A percentile compares a stretch with the other conserved stretches of the same genome.
phyloP scores from a whole-genome alignment of 2,329 filamentous ascomycete genomes.

The Claviceps monticola region DNA sequence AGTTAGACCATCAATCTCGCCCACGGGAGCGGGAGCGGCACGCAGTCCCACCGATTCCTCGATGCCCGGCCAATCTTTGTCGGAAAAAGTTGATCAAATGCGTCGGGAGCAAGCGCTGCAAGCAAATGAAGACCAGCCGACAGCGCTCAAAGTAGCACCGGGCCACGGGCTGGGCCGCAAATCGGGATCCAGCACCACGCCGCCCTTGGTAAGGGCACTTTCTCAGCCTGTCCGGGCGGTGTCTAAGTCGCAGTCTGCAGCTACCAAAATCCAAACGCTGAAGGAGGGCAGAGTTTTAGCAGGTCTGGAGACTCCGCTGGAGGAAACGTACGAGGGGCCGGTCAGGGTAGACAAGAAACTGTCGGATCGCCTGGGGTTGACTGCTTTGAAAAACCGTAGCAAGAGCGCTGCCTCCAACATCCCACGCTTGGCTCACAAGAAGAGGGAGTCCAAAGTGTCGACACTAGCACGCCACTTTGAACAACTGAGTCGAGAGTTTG shows the following conservation, averaged over 20 bases:
- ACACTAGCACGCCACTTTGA: conserved; percentile 94
- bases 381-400: conserved; percentile 44
- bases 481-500: conserved; percentile 89
- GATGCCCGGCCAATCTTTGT: conserved; percentile 16
- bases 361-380: conserved; percentile 55
- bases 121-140: conserved; percentile 12
- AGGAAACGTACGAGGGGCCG: conserved; percentile 22
- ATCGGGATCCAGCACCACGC: conserved; percentile 30
- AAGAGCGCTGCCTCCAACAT: conserved; percentile 62
- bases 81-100: conserved; percentile 36
- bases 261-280: conserved; percentile 26
- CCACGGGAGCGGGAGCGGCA: conserved; percentile 6
- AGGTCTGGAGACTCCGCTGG: conserved; percentile 9
- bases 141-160: conserved; percentile 12
- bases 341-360: conserved; percentile 59
- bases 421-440: conserved; percentile 69
- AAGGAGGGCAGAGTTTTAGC: conserved; percentile 21
- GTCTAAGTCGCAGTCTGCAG: conserved; percentile 30
- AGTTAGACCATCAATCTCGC: conserved; percentile 11
- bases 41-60: conserved; percentile 10
- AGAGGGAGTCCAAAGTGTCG: conserved; percentile 66
- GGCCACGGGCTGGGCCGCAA: conserved; percentile 31
- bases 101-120: conserved; percentile 31
- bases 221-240: conserved; percentile 36
- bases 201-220: conserved; percentile 39